A percentile compares a stretch with the other conserved stretches of the same genome.
Conservation (phyloP, 139 green algal genomes). For the Microglena sp. region DNA sequence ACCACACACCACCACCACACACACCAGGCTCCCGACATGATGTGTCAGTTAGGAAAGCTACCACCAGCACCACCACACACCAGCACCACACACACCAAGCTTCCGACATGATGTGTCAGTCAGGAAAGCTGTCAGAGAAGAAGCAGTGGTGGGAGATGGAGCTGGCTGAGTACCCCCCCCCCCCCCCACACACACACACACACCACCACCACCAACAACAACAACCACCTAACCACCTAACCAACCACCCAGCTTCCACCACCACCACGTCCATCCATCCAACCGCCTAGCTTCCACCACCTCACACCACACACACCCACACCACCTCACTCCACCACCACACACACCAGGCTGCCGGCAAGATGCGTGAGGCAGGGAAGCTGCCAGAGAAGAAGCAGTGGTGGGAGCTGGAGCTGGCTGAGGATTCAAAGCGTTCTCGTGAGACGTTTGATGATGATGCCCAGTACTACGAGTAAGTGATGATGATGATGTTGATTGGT, state of each 20-base stretch:
- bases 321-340: neutral
- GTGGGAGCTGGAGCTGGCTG: conserved; percentile 41
- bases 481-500: too few relatives aligned
- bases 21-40: neutral
- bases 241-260: too few relatives aligned
- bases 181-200: too few relatives aligned
- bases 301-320: conserved; percentile 1
- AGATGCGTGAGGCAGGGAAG: neutral
- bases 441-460: conserved; percentile 47
- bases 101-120: too few relatives aligned
- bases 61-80: neutral
- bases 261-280: too few relatives aligned
- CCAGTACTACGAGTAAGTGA: conserved; percentile 42
- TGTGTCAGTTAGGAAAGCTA: too few relatives aligned
- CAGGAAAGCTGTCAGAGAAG: too few relatives aligned
- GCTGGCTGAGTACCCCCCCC: conserved; percentile 8
- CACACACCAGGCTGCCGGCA: neutral
- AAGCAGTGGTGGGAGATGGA: conserved; percentile 48
- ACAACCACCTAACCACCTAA: too few relatives aligned
- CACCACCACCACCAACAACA: too few relatives aligned
- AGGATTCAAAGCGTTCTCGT: neutral
- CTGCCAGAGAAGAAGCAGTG: conserved; percentile 22
- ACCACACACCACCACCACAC: too few relatives aligned
- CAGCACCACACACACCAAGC: too few relatives aligned
- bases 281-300: neutral